Evolutionary conservation across 2,329 filamentous ascomycete species (phyloP), one percentile per base, ranked within the genome.

Genomic region (Biscogniauxia marginata): DNA sequence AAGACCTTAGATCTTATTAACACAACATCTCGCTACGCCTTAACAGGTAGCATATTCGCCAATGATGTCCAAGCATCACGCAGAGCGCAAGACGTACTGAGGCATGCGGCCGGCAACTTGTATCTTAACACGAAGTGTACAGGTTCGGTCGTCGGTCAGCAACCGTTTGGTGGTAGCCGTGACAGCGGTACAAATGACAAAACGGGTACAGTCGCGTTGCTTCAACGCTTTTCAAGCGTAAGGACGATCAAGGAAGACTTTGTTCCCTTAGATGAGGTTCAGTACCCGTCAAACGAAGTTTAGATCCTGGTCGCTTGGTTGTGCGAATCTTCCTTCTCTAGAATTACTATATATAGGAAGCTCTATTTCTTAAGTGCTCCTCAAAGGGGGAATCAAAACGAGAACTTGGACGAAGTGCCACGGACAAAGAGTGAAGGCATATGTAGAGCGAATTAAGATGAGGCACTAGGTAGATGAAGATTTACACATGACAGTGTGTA

Each of bases 31-130:
- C 22, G 73, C 1, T 78, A 79, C 55, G 74, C 72, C 3, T 68
- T 82, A 51, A 81, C 79, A 1, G 79, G 80, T 7, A 72, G 77
- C 3, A 73, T 82, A 49, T 82, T 82, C 63, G 78, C 76, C 30
- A 34, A 34, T 34, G 30, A 34, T 34, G 4, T 34, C 3, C 9
- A 39, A 5, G 30, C 9, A 39, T 39, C 9, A 16, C 30, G 9
- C 7, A 2, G 30, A n/a, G 30, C 9, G 4, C 30, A 39, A 39
- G 9, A 16, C n/a, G 4, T n/a, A n/a, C 6, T 39, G 11, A n/a
- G 6, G 2, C 30, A 39, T 39, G 30, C 30, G 5, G 30, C 30
- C n/a, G 11, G 30, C 2, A 39, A 39, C 30, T 39, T 39, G 2
- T 39, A 16, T 16, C n/a, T 39, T 11, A 39, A 39, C 30, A 39